Evolutionary conservation across 495 filamentous ascomycete genomes (phyloP).

Genomic region (Lentithecium fluviatile): DNA sequence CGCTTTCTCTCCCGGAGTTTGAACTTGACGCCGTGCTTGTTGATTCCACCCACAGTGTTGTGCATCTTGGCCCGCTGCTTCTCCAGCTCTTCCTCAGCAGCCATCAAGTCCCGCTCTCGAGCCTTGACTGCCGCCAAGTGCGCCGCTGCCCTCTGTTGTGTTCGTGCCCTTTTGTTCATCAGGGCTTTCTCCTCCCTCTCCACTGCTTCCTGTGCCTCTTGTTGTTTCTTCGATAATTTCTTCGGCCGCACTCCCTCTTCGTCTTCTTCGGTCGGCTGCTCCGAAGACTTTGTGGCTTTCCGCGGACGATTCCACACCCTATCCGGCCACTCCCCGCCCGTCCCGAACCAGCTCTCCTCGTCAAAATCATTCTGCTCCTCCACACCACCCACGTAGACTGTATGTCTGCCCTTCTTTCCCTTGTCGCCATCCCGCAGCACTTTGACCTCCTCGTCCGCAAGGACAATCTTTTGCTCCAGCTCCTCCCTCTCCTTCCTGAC

Average conservation of each 20-base stretch:
- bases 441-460: conserved; percentile 37
- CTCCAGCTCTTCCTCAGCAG: conserved; percentile 75
- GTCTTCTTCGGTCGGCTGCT: conserved; percentile 42
- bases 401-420: conserved; percentile 45
- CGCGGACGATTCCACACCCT: conserved; percentile 38
- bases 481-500: conserved; percentile 60
- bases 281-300: conserved; percentile 43
- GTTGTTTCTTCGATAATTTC: conserved; percentile 40
- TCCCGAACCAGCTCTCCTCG: conserved; percentile 42
- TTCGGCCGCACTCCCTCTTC: conserved; percentile 35
- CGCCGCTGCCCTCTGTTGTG: conserved; percentile 49
- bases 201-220: conserved; percentile 45
- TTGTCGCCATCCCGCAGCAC: conserved; percentile 40
- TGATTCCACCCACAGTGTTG: conserved; percentile 74
- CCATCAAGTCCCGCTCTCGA: conserved; percentile 66
- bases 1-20: conserved; percentile 81
- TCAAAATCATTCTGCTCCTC: conserved; percentile 51
- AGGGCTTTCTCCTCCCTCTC: conserved; percentile 49
- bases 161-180: conserved; percentile 53
- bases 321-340: conserved; percentile 37
- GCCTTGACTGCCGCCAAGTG: conserved; percentile 65
- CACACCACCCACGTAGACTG: conserved; percentile 57
- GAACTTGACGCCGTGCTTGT: conserved; percentile 78
- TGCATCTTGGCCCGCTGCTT: conserved; percentile 76
- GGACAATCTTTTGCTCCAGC: conserved; percentile 54